Base-by-base conservation (phyloP, 805 yeast genomes). In the Naumovozyma dairenensis region DNA sequence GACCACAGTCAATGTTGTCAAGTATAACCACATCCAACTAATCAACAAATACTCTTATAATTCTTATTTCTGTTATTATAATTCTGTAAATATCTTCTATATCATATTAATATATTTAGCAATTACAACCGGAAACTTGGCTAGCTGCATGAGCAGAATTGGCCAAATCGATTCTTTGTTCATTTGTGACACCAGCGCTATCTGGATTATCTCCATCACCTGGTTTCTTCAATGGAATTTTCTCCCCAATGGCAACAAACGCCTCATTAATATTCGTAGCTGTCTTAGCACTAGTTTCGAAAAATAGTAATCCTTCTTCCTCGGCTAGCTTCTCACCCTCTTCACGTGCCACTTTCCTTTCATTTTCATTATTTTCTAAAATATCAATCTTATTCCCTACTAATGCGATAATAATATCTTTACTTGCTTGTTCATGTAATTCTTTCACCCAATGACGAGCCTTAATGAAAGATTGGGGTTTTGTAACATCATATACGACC, bases 401-500 rank as follows among this genome's bases (percentile, higher is more conserved):
- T 25, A 89, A 67, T 3, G 97, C 97, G 57, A 89, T 86, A 37
- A 85, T 75, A 33, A 89, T 89, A 42, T 80, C 87, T 43, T 83
- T 82, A n/a, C 82, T 70, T 14, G 96, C 96, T 61, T 87, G 97
- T 46, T 87, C 94, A 53, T 85, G 94, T 46, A 89, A 71, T 57
- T 89, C 97, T 53, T 82, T 82, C 35, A 89, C 95, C 98, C 98
- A 89, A 62, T 89, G 96, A 49, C 96, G 80, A 6, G 97, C 97
- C 60, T 89, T 86, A 49, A 86, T 79, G 49, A 89, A 89, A 16
- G 94, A 80, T 10, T 94, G 92, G 3, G 96, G 95, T 53, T 86
- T 86, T 25, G 97, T 87, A 45, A 89, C 74, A 52, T 89, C 98
- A 57, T 89, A 89, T 7, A 89, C 98, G 10, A 92, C 95, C 41